Conservation (phyloP, 371 early-diverging fungal genomes). For the Mortierella polycephala region DNA sequence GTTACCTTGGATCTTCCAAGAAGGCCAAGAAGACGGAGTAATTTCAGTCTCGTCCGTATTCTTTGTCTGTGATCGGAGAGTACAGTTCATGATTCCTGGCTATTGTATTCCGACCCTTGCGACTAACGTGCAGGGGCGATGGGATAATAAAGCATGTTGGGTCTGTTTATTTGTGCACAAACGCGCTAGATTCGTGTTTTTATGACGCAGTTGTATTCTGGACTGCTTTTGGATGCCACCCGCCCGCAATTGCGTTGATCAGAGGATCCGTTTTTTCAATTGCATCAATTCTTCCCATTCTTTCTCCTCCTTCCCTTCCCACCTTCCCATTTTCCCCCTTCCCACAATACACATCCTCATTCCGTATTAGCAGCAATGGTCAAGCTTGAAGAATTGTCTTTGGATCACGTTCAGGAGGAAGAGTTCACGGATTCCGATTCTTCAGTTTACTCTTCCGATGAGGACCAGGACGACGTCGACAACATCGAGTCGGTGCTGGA, state of each 20-base stretch:
- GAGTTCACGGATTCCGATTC: slow-evolving; percentile 44
- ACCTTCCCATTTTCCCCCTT: not conserved
- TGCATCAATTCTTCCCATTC: not conserved
- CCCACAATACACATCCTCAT: not conserved
- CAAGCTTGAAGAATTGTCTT: slow-evolving; percentile 48
- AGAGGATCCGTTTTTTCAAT: not conserved
- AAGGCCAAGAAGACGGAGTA: slow-evolving; percentile 57
- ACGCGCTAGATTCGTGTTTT: not conserved
- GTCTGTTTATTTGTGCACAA: not conserved
- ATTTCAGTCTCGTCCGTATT: not conserved
- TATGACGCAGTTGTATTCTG: too few species aligned
- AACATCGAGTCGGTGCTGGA: slow-evolving; percentile 61
- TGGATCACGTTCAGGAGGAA: slow-evolving; percentile 52
- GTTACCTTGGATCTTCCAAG: slow-evolving; percentile 67
- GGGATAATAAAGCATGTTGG: not conserved
- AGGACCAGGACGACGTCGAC: slow-evolving; percentile 53
- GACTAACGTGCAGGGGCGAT: too few species aligned
- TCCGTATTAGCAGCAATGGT: slow-evolving; percentile 28
- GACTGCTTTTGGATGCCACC: too few species aligned
- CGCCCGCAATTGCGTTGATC: too few species aligned
- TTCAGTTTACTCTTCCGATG: slow-evolving; percentile 52
- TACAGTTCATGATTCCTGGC: not conserved
- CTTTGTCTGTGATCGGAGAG: not conserved
- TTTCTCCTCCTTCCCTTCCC: not conserved
- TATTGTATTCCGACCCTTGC: too few species aligned